phyloP scores from a whole-genome alignment of 2,329 filamentous ascomycete genomes.

The Talaromyces marneffei region DNA sequence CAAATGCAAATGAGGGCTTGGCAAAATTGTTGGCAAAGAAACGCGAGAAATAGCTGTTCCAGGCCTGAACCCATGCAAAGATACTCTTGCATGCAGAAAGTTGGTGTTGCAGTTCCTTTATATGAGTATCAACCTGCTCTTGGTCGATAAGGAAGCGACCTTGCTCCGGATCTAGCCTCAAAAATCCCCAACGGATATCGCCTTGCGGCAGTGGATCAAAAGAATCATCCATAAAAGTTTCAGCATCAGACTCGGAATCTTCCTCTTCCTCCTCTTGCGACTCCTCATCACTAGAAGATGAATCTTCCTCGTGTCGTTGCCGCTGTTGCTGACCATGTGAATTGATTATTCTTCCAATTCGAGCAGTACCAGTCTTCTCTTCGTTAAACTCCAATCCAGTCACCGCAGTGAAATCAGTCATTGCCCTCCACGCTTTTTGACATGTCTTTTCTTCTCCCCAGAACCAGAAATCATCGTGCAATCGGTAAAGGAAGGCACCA shows the following conservation, averaged over 20 bases:
- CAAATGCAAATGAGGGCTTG: slow-evolving; percentile 51
- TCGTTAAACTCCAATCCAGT: slow-evolving; percentile 56
- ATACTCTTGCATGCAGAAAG: slow-evolving; percentile 51
- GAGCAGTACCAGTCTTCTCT: slow-evolving; percentile 52
- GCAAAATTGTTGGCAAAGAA: slow-evolving; percentile 57
- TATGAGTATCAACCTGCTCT: slow-evolving; percentile 53
- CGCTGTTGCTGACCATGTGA: slow-evolving; percentile 1
- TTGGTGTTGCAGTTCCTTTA: slow-evolving; percentile 54
- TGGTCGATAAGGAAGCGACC: slow-evolving; percentile 58
- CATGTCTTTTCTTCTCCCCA: slow-evolving; percentile 53
- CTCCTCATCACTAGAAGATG: slow-evolving; percentile 2
- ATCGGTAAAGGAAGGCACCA: slow-evolving; percentile 53
- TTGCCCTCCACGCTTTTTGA: slow-evolving; percentile 54
- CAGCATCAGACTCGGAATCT: slow-evolving; percentile 6
- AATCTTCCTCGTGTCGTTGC: background rate
- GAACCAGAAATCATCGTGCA: slow-evolving; percentile 64
- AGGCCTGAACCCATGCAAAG: slow-evolving; percentile 56
- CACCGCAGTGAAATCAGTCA: slow-evolving; percentile 50
- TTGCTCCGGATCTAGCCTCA: slow-evolving; percentile 48
- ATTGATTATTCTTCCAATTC: slow-evolving; percentile 27
- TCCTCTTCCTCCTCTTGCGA: background rate
- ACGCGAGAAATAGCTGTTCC: slow-evolving; percentile 53
- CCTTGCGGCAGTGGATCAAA: slow-evolving; percentile 44
- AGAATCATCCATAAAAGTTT: slow-evolving; percentile 5
- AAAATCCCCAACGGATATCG: slow-evolving; percentile 55